A percentile compares a stretch with the other conserved stretches of the same genome.
phyloP scores from a whole-genome alignment of 2,329 filamentous ascomycete genomes.

The Colletotrichum costaricense region DNA sequence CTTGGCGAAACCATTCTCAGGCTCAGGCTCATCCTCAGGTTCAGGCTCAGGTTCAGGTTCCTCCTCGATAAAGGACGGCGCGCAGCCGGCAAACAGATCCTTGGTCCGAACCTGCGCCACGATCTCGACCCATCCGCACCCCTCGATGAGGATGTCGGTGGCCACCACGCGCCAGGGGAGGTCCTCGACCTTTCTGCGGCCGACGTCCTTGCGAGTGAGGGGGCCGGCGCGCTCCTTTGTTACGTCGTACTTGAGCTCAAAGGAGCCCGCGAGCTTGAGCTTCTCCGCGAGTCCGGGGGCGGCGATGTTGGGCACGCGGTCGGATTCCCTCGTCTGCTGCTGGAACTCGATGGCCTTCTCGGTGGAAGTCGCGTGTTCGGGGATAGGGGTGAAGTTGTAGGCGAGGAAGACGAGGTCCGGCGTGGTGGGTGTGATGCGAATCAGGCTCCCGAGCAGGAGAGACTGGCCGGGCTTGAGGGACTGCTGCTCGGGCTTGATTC shows the following conservation, averaged over 20 bases:
- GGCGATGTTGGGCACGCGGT: constrained; percentile 73
- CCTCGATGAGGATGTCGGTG: constrained; percentile 89
- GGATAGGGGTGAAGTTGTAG: constrained; percentile 88
- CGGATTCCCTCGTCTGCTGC: constrained; percentile 65
- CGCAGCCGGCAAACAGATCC: constrained; percentile 51
- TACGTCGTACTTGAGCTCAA: constrained; percentile 83
- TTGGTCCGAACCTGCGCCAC: constrained; percentile 80
- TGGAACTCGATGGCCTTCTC: constrained; percentile 84
- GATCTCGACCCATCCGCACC: constrained; percentile 93
- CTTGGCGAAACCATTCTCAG: constrained; percentile 29
- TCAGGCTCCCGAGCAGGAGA: constrained; percentile 84
- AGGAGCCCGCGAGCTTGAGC: constrained; percentile 78
- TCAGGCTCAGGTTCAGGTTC: constrained; percentile 33
- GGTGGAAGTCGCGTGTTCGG: constrained; percentile 80
- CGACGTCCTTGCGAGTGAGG: constrained; percentile 72
- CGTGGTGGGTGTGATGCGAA: constrained; percentile 84
- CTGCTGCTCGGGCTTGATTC: constrained; percentile 78
- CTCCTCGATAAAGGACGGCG: constrained; percentile 35
- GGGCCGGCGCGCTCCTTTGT: constrained; percentile 83
- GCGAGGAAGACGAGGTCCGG: constrained; percentile 75
- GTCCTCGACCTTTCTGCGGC: constrained; percentile 71
- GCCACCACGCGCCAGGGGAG: constrained; percentile 85
- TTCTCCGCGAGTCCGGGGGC: constrained; percentile 65
- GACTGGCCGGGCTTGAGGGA: constrained; percentile 82
- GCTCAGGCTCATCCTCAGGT: constrained; percentile 1